These are phyloP conservation scores for Cladophialophora carrionii DNA, from an alignment of 2,329 filamentous ascomycete species.

Conservation along the genomic window DNA sequence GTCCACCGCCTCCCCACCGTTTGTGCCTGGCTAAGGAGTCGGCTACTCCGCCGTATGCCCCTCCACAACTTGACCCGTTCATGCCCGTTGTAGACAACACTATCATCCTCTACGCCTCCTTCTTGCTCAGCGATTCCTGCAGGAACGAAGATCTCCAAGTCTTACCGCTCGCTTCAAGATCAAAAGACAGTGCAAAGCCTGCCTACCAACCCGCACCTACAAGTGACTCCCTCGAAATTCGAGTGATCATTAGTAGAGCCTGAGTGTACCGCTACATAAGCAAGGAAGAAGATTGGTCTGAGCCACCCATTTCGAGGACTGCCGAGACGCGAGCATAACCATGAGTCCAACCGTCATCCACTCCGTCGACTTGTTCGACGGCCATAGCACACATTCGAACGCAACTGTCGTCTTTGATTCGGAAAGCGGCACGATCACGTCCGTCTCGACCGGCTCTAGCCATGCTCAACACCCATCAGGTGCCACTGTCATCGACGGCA, in stretches of 20 bases:
- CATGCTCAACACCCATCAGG: slow-evolving; percentile 20
- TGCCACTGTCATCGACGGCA: slow-evolving; percentile 35
- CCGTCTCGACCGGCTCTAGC: slow-evolving; percentile 29
- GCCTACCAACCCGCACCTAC: background rate
- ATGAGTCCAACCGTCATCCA: slow-evolving; percentile 33
- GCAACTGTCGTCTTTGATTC: slow-evolving; percentile 36
- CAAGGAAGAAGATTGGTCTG: background rate
- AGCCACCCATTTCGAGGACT: background rate
- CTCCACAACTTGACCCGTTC: background rate
- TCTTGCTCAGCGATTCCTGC: background rate
- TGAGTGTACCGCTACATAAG: background rate
- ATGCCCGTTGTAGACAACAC: background rate
- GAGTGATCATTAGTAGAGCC: background rate
- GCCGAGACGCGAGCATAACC: background rate
- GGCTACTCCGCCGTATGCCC: background rate
- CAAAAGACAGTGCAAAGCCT: background rate
- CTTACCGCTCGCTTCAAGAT: background rate
- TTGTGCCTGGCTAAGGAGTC: slow-evolving; percentile 3
- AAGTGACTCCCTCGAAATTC: background rate
- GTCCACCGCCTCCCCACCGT: background rate
- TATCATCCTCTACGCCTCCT: background rate
- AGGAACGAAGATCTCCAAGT: background rate
- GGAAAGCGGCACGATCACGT: slow-evolving; percentile 32
- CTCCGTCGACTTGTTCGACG: slow-evolving; percentile 36
- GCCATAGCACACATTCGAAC: slow-evolving; percentile 24